Conservation (phyloP, 148 eudicot species). For the Cornus florida region DNA sequence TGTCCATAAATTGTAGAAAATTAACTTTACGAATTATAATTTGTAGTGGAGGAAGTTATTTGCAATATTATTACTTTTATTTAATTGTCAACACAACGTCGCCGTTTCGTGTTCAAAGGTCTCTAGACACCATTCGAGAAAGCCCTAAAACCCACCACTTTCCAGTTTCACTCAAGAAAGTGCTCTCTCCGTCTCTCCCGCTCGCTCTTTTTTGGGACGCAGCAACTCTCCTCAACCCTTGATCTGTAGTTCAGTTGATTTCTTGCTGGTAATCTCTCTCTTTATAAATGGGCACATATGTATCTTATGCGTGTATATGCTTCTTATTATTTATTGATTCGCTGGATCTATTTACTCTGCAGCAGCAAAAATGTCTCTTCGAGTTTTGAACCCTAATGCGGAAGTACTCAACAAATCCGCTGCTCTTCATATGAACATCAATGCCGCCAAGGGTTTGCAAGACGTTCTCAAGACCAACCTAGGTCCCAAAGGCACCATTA, state of each 20-base stretch:
- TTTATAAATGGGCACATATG: not conserved
- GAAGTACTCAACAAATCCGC: slow-evolving; percentile 96
- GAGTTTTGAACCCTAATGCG: slow-evolving; percentile 84
- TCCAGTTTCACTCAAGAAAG: not conserved
- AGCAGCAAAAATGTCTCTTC: slow-evolving; percentile 59
- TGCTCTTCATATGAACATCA: slow-evolving; percentile 95
- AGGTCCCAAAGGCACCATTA: slow-evolving; percentile 98
- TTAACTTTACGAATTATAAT: too few relatives aligned
- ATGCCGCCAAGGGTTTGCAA: slow-evolving; percentile 90
- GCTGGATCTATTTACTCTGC: not conserved
- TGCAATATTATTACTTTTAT: too few relatives aligned
- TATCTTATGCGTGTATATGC: not conserved
- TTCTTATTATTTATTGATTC: not conserved
- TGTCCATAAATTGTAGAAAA: too few relatives aligned
- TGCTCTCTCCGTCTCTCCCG: slow-evolving; percentile 11
- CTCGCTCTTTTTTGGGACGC: not conserved
- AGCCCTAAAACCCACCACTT: slow-evolving; percentile 28
- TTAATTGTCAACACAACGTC: not conserved
- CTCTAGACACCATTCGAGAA: slow-evolving; percentile 2
- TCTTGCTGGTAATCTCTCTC: not conserved
- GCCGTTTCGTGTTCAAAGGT: not conserved
- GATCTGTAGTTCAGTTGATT: not conserved
- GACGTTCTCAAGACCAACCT: slow-evolving; percentile 94
- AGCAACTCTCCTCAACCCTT: not conserved
- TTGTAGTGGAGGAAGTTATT: too few relatives aligned